phyloP scores from a whole-genome alignment of 305 asterid genomes.

The Fraxinus sp. region DNA sequence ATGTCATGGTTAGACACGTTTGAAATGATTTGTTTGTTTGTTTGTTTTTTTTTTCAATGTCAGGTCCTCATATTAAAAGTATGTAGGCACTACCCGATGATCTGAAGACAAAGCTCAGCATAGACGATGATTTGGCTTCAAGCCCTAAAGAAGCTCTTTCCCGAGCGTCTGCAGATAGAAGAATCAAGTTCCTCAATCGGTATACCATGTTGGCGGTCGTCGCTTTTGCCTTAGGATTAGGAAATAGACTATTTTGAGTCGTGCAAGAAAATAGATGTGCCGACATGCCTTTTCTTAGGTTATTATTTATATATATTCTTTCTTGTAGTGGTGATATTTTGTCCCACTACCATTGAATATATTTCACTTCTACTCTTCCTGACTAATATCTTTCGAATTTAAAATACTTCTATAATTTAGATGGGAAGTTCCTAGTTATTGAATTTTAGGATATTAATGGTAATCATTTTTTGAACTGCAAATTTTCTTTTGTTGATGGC shows the following conservation, averaged over 20 bases:
- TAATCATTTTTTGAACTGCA: slow-evolving; percentile 17
- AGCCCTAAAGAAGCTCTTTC: slow-evolving; percentile 99
- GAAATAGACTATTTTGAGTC: slow-evolving; percentile 18
- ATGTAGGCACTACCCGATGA: slow-evolving; percentile 88
- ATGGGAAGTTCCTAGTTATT: neutral
- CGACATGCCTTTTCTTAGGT: neutral
- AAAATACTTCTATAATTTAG: slow-evolving; percentile 7
- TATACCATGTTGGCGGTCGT: slow-evolving; percentile 22
- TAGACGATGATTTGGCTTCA: slow-evolving; percentile 77
- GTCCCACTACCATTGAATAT: slow-evolving; percentile 3
- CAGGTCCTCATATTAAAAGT: slow-evolving; percentile 24
- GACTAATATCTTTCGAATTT: neutral
- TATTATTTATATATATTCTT: neutral
- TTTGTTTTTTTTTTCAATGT: neutral
- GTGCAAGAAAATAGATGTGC: slow-evolving; percentile 3
- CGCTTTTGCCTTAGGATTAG: neutral
- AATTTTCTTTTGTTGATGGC: slow-evolving; percentile 51
- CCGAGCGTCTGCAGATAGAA: slow-evolving; percentile 91
- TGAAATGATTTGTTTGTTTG: neutral
- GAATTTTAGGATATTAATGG: neutral
- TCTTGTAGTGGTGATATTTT: slow-evolving; percentile 4
- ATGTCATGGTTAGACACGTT: slow-evolving; percentile 70
- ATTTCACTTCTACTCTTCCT: neutral
- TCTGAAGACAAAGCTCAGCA: slow-evolving; percentile 87
- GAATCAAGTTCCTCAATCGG: slow-evolving; percentile 88